A percentile compares a stretch with the other conserved stretches of the same genome.
These are phyloP conservation scores for Lathyrus sativus DNA, from an alignment of 306 rosid genomes.

Conservation along the genomic window DNA sequence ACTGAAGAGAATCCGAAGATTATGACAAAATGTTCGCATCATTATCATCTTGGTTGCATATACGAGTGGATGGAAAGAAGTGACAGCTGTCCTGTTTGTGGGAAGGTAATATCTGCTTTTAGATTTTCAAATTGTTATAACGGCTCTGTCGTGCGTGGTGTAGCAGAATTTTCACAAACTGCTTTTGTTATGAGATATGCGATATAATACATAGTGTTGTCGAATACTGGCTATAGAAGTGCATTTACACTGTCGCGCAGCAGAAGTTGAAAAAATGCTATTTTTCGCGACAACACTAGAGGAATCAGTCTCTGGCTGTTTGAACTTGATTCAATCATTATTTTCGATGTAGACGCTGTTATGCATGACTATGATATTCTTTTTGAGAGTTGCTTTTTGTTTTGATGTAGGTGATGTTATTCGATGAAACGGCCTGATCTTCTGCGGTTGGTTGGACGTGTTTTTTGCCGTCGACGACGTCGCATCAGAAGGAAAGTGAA, in stretches of 20 bases:
- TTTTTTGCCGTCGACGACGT: conserved; percentile 61
- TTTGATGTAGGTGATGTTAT: conserved; percentile 72
- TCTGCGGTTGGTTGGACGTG: conserved; percentile 33
- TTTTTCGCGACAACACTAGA: no score
- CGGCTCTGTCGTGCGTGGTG: background rate
- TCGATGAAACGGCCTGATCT: conserved; percentile 79
- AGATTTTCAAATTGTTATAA: background rate
- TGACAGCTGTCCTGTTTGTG: conserved; percentile 97
- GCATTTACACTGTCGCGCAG: background rate
- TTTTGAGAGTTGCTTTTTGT: background rate
- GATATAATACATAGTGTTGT: background rate
- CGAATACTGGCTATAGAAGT: background rate
- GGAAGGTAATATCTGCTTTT: conserved; percentile 66
- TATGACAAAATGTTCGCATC: conserved; percentile 88
- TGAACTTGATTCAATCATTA: background rate
- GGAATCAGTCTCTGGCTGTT: no score
- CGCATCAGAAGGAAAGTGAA: conserved; percentile 46
- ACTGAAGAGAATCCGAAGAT: conserved; percentile 91
- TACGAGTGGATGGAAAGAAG: conserved; percentile 99
- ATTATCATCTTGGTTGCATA: conserved; percentile 97
- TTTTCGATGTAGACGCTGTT: background rate
- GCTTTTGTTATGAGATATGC: background rate
- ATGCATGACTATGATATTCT: background rate
- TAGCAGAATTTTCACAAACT: background rate
- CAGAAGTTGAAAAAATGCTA: background rate